Evolutionary conservation across 768 basidiomycete genomes (phyloP).

Genomic region (Tulasnella sp.): DNA sequence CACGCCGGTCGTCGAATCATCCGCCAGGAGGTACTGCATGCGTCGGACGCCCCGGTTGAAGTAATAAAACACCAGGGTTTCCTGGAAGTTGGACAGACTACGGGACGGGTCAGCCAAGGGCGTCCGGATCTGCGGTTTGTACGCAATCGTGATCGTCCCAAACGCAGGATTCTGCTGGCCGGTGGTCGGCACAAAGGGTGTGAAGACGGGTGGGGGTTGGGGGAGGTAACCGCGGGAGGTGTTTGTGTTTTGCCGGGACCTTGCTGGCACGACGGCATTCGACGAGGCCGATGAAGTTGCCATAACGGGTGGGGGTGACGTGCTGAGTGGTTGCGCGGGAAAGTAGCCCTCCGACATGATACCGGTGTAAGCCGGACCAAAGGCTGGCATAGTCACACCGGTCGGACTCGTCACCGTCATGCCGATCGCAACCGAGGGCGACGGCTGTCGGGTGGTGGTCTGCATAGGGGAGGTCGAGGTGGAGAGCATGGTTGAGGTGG

Average conservation of each 20-base stretch:
- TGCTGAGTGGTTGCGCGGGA: neutral
- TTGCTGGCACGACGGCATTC: neutral
- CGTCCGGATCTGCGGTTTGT: neutral
- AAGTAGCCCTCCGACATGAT: neutral
- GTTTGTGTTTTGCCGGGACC: neutral
- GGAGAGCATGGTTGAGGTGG: no score
- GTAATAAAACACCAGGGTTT: slow-evolving; percentile 18
- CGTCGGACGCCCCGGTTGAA: slow-evolving; percentile 18
- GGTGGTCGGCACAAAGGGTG: neutral
- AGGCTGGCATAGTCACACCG: neutral
- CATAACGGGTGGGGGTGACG: slow-evolving; percentile 4
- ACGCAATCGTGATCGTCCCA: neutral
- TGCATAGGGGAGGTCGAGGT: neutral
- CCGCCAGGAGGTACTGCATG: slow-evolving; percentile 19
- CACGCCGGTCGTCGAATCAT: slow-evolving; percentile 15
- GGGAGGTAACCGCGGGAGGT: neutral
- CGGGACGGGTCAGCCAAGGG: slow-evolving; percentile 5
- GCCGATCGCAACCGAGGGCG: neutral
- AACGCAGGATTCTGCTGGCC: slow-evolving; percentile 1
- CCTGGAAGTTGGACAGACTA: slow-evolving; percentile 9
- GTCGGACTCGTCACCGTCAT: slow-evolving; percentile 6
- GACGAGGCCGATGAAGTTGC: neutral
- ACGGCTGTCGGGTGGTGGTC: neutral
- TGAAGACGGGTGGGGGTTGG: neutral
- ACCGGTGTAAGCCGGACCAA: neutral